Evolutionary conservation across 2,329 filamentous ascomycete species (phyloP).

Genomic region (Fragosphaeria purpurea): DNA sequence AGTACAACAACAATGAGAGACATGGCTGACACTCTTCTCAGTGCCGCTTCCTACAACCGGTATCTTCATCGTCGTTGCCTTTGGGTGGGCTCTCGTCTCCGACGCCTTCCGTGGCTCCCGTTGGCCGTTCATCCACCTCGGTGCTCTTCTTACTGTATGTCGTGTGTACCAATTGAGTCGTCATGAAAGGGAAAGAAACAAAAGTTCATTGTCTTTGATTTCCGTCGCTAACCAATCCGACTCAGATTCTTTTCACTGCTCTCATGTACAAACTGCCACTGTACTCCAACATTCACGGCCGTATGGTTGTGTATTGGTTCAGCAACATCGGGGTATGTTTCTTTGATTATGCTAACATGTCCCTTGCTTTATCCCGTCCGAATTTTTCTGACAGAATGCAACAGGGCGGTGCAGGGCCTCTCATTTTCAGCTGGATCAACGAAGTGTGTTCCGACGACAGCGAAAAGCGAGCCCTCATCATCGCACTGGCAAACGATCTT

Average conservation of each 20-base stretch:
- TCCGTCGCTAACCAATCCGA: too few relatives aligned
- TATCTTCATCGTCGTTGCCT: conserved; percentile 25
- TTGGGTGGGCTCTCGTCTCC: conserved; percentile 27
- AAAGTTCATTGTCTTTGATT: too few relatives aligned
- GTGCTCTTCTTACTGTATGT: conserved; percentile 19
- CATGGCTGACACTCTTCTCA: neutral
- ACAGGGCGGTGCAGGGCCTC: conserved; percentile 23
- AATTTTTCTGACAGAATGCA: too few relatives aligned
- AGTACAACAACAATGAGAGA: too few relatives aligned
- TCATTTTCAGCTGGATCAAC: conserved; percentile 25
- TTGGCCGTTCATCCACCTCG: conserved; percentile 28
- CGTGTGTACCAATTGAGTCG: too few relatives aligned
- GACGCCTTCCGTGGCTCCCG: conserved; percentile 24
- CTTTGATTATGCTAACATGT: too few relatives aligned
- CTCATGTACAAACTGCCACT: conserved; percentile 24
- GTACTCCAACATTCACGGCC: conserved; percentile 23
- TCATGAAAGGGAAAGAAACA: too few relatives aligned
- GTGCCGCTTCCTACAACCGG: conserved; percentile 22
- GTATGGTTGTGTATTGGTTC: conserved; percentile 29
- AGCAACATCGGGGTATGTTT: conserved; percentile 18
- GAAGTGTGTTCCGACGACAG: conserved; percentile 17
- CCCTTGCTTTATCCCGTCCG: too few relatives aligned
- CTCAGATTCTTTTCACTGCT: conserved; percentile 18
- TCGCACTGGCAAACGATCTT: conserved; percentile 16
- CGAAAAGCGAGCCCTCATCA: conserved; percentile 18